Evolutionary conservation across 148 eudicot genomes (phyloP), one percentile per base, ranked within the genome.

Genomic region (Simmondsia chinensis): DNA sequence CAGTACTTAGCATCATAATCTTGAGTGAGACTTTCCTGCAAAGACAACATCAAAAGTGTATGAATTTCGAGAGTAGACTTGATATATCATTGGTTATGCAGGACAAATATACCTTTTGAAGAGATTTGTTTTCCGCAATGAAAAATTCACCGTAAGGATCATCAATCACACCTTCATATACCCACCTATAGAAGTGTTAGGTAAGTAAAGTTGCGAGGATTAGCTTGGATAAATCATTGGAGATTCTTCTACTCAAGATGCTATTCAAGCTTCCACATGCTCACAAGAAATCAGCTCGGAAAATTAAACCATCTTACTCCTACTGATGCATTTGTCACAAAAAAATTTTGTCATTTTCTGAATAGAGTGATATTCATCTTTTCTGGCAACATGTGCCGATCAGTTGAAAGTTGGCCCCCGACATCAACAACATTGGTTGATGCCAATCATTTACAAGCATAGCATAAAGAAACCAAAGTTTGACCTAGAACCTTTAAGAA

Each of bases 101-200:
- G 35, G 39, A 55, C 28, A 32, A 45, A 6, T 54, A 33, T 70
- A 89, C 97, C 93, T 89, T 89, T 58, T 72, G 87, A 37, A 89
- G 75, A 63, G 88, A 76, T 65, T 76, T 84, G 59, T 85, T 85
- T 66, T 91, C 94, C 32, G 94, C 78, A 56, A 91, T 91, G 64
- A 91, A 91, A 73, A 85, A 85, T 66, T 91, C 97, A 4, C 75
- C 79, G 39, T 91, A 82, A 36, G 97, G 95, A 64, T 91, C 97
- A 64, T 91, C 94, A 72, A 91, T 85, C 48, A 91, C 94, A 42
- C 97, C 97, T 77, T 91, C 97, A 68, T 85, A 85, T 37, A 91
- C 70, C 97, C 97, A 91, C 86, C 97, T 91, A 64, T 29, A 38
- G 29, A 46, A 23, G 10, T 12, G 27, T 4, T 9, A 25, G 27